These are phyloP conservation scores for Rubia peregrina DNA, from an alignment of 305 asterid species.

Conservation along the genomic window DNA sequence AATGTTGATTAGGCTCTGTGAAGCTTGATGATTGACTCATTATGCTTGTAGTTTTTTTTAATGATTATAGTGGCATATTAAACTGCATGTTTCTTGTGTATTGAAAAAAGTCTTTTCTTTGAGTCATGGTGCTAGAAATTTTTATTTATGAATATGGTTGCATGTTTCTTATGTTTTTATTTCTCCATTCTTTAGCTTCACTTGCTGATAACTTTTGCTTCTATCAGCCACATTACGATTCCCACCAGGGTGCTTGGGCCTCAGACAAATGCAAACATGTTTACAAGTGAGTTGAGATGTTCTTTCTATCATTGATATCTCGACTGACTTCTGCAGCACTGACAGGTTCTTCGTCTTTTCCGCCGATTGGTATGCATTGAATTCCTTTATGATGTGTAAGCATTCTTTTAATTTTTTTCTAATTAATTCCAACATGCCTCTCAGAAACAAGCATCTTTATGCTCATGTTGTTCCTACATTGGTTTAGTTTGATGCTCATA, in stretches of 20 bases:
- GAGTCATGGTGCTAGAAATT: background rate
- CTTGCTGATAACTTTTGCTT: conserved; percentile 91
- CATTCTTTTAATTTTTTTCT: no score
- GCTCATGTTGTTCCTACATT: no score
- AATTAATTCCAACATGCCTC: no score
- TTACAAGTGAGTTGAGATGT: conserved; percentile 53
- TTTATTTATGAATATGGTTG: background rate
- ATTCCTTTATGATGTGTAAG: no score
- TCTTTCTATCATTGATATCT: background rate
- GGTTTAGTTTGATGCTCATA: no score
- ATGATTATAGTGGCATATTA: background rate
- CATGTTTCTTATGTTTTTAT: background rate
- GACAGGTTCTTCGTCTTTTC: no score
- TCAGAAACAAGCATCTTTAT: no score
- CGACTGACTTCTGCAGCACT: no score
- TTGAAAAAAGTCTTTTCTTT: background rate
- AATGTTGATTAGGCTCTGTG: no score
- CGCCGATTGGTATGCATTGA: no score
- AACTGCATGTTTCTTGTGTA: background rate
- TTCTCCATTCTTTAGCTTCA: conserved; percentile 6
- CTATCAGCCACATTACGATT: conserved; percentile 87
- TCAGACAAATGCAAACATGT: conserved; percentile 77
- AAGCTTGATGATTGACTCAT: background rate
- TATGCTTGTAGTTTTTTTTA: background rate
- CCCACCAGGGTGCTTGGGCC: conserved; percentile 88